A percentile compares a stretch with the other conserved stretches of the same genome.
phyloP scores from a whole-genome alignment of 2,329 filamentous ascomycete genomes.

The Penicillium sp. region DNA sequence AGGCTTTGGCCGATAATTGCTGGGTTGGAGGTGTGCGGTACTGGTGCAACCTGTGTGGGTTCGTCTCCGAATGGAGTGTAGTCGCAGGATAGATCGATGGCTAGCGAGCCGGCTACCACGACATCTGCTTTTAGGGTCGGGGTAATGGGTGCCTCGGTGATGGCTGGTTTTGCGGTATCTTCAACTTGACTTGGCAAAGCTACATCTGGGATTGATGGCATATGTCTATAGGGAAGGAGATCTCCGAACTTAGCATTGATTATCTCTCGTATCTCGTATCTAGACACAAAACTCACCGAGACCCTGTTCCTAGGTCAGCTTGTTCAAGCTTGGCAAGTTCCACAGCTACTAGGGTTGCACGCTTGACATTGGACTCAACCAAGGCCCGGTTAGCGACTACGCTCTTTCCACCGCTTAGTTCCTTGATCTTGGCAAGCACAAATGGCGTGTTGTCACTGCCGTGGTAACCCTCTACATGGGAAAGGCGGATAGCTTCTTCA shows the following conservation, averaged over 20 bases:
- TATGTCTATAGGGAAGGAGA: conserved; percentile 35
- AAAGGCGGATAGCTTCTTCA: conserved; percentile 64
- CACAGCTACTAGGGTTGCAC: conserved; percentile 64
- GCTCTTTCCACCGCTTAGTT: conserved; percentile 70
- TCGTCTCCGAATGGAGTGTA: conserved; percentile 53
- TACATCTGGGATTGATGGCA: conserved; percentile 32
- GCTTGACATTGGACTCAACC: conserved; percentile 64
- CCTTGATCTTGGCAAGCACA: conserved; percentile 73
- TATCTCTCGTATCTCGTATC: conserved; percentile 22
- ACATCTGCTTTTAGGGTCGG: conserved; percentile 55
- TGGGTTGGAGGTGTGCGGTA: conserved; percentile 79
- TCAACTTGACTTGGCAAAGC: conserved; percentile 22
- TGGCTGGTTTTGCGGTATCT: conserved; percentile 1
- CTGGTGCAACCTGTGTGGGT: conserved; percentile 32
- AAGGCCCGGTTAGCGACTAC: conserved; percentile 71
- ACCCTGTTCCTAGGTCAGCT: conserved; percentile 23
- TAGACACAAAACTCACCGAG: conserved; percentile 41
- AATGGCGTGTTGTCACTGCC: conserved; percentile 83
- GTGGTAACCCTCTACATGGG: conserved; percentile 61
- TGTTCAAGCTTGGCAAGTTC: conserved; percentile 57
- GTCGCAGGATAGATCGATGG: conserved; percentile 83
- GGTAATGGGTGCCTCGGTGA: background rate
- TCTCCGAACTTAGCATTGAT: conserved; percentile 36
- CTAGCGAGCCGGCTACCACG: conserved; percentile 87
- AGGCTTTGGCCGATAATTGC: conserved; percentile 76